phyloP scores from a whole-genome alignment of 768 basidiomycete genomes.

The Collybia sp. region DNA sequence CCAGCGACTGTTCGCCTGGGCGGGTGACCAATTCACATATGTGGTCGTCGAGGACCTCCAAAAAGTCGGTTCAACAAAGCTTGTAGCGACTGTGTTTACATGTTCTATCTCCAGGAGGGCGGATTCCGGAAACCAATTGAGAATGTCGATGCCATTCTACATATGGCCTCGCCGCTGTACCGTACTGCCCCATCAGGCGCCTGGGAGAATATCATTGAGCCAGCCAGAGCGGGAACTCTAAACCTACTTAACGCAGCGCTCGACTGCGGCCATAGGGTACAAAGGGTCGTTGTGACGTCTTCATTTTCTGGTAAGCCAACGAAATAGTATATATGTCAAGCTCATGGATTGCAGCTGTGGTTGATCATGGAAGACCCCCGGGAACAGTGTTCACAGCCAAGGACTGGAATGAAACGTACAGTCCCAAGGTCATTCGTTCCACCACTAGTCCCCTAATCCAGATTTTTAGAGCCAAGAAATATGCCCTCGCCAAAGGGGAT shows the following conservation, averaged over 20 bases:
- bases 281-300: slow-evolving; percentile 4
- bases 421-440: not conserved
- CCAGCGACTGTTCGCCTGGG: not conserved
- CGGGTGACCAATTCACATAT: not conserved
- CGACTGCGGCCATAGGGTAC: not conserved
- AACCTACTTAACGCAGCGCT: slow-evolving; percentile 1
- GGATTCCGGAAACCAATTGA: not conserved
- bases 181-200: slow-evolving; percentile 2
- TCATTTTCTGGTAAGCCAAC: not conserved
- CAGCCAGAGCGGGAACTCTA: slow-evolving; percentile 1
- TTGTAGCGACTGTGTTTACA: not conserved
- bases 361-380: not conserved
- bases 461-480: not conserved
- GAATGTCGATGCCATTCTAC: not conserved
- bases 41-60: slow-evolving; percentile 1
- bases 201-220: slow-evolving; percentile 5
- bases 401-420: slow-evolving; percentile 5
- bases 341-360: not conserved
- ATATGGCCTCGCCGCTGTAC: not conserved
- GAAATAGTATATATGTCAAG: too few species aligned
- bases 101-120: not conserved
- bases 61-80: not conserved
- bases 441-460: not conserved
- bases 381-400: slow-evolving; percentile 2
- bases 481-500: not conserved